These are phyloP conservation scores for Tolypocladium guangdongense DNA, from an alignment of 2,329 filamentous ascomycete species.

Conservation along the genomic window DNA sequence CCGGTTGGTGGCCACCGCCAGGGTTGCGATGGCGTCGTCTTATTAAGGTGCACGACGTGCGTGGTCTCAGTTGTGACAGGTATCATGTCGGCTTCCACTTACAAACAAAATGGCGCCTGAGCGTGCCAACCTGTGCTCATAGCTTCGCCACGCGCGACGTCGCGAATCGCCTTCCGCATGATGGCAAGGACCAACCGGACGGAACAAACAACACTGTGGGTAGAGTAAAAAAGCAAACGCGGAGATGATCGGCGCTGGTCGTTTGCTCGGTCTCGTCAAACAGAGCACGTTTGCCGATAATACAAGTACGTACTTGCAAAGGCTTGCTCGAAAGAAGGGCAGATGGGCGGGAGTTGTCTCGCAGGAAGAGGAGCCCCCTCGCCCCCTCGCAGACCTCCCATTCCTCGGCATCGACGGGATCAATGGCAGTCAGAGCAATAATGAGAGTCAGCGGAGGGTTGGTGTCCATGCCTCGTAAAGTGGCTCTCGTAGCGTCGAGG, in stretches of 20 bases:
- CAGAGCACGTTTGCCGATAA: neutral
- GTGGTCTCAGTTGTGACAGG: neutral
- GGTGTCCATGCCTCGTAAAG: neutral
- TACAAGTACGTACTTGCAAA: neutral
- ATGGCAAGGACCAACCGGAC: neutral
- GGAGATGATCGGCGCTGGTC: neutral
- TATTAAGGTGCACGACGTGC: neutral
- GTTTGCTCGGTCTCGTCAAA: neutral
- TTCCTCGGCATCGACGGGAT: neutral
- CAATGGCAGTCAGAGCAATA: neutral
- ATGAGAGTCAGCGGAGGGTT: neutral
- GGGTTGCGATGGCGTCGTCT: neutral
- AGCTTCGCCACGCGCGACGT: neutral
- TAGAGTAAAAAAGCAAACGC: neutral
- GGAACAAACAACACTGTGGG: neutral
- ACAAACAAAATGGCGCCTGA: neutral
- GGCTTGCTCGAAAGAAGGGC: neutral
- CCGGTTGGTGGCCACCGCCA: neutral
- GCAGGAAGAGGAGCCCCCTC: neutral
- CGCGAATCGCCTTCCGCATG: neutral
- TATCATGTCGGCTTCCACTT: neutral
- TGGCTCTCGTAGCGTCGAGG: neutral
- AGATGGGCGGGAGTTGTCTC: neutral
- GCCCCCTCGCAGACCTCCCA: neutral
- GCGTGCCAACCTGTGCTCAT: neutral